Base-by-base conservation (phyloP, 345 rosid species). In the Populus euphratica region DNA sequence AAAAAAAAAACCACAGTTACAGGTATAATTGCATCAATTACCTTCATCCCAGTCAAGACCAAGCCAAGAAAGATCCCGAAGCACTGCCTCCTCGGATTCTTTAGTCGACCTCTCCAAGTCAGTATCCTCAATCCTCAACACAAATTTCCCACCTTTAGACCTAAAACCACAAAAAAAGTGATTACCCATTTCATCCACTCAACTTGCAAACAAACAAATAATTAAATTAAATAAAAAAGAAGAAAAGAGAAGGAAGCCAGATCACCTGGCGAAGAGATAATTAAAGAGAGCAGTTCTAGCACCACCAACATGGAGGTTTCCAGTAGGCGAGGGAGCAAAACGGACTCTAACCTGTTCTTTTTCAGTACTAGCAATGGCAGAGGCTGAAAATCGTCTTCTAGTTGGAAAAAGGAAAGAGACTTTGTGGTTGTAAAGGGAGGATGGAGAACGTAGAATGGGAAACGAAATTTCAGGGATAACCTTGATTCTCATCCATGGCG, bases 11-110 rank as follows among this genome's bases (percentile, higher is more conserved):
- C 43, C 43, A 39, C 43, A 39, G 43, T 39, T 39, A 39, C 43
- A 39, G 43, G 43, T 18, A 27, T 16, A 33, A 6, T 39, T 21
- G 36, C 11, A 33, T 33, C 36, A 33, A 12, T 10, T 29, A 92
- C 97, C 99, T 90, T 95, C 99, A 78, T 95, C 98, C 94, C 96
- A 93, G 75, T 90, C 85, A 77, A 95, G 98, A 74, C 98, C 97
- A 27, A 95, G 85, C 99, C 99, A 95, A 59, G 92, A 75, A 73
- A 95, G 92, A 88, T 93, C 97, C 65, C 82, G 91, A 71, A 95
- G 91, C 88, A 95, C 44, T n/a, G 97, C 94, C 78, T 91, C 92
- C 90, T 93, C 98, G 6, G 98, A 93, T 86, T 93, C 92, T 76
- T 84, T 90, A 27, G 98, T 91, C 27, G 97, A 95, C 82, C 99